A percentile compares a stretch with the other conserved stretches of the same genome.
Evolutionary conservation across 2,329 filamentous ascomycete genomes (phyloP).

Genomic region (Calonectria naviculata): DNA sequence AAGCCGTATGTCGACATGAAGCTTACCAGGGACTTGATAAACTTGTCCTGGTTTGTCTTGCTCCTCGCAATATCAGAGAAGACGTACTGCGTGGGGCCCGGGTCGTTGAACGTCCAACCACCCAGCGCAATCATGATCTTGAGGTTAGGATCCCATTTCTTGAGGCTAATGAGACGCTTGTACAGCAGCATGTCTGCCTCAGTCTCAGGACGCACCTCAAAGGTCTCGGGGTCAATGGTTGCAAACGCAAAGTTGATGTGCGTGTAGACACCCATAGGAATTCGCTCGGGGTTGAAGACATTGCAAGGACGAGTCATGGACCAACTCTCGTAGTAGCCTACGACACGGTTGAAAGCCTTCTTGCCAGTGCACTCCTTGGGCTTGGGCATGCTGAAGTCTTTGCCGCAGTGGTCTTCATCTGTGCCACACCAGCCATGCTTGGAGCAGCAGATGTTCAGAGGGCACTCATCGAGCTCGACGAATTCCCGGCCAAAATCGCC

Average conservation of each 20-base stretch:
- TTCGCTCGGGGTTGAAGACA: slow-evolving; percentile 10
- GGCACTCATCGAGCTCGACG: slow-evolving; percentile 2
- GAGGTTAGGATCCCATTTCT: slow-evolving; percentile 41
- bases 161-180: slow-evolving; percentile 32
- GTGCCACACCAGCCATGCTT: slow-evolving; percentile 26
- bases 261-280: slow-evolving; percentile 11
- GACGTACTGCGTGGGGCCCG: slow-evolving; percentile 35
- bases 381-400: no score
- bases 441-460: slow-evolving; percentile 23
- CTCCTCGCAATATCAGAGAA: slow-evolving; percentile 34
- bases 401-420: not conserved
- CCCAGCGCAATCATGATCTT: slow-evolving; percentile 53
- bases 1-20: slow-evolving; percentile 36
- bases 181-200: not conserved
- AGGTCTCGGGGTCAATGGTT: slow-evolving; percentile 7
- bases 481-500: not conserved
- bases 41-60: slow-evolving; percentile 39
- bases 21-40: slow-evolving; percentile 41
- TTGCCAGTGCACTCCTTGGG: slow-evolving; percentile 4
- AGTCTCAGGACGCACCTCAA: not conserved
- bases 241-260: slow-evolving; percentile 29
- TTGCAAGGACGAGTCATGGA: slow-evolving; percentile 1
- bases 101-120: slow-evolving; percentile 55
- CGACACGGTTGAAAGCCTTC: not conserved
- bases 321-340: slow-evolving; percentile 26